phyloP scores from a whole-genome alignment of 139 green algal genomes.

The Nannochloris sp. region DNA sequence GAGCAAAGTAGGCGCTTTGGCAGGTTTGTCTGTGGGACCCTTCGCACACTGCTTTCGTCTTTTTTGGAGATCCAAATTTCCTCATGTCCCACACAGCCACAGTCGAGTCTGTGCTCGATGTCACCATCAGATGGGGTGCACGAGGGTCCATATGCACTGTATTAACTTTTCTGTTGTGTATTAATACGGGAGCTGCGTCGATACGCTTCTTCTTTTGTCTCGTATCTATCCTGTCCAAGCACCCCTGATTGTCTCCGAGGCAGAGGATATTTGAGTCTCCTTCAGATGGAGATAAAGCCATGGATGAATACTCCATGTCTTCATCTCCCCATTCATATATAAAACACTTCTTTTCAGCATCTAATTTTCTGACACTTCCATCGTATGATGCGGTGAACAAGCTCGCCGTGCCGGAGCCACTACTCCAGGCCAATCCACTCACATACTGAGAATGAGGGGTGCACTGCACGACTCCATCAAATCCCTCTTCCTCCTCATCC shows the following conservation, averaged over 20 bases:
- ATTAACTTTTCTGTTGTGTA: constrained; percentile 55
- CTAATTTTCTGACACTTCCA: constrained; percentile 49
- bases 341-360: constrained; percentile 23
- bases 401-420: neutral
- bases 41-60: constrained; percentile 9
- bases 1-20: constrained; percentile 49
- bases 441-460: constrained; percentile 25
- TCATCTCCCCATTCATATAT: constrained; percentile 9
- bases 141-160: constrained; percentile 30
- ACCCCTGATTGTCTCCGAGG: constrained; percentile 26
- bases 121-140: constrained; percentile 41
- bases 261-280: constrained; percentile 1
- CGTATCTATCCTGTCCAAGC: constrained; percentile 14
- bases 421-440: constrained; percentile 24
- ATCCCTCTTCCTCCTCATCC: constrained; percentile 12
- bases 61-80: constrained; percentile 15
- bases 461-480: constrained; percentile 25
- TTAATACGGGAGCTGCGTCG: neutral
- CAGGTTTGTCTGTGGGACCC: constrained; percentile 15
- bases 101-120: constrained; percentile 54
- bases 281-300: constrained; percentile 36
- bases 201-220: neutral
- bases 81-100: constrained; percentile 56
- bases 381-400: constrained; percentile 60
- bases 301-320: constrained; percentile 40